Evolutionary conservation across 208 protist genomes (phyloP).

Genomic region (Acanthamoeba culbertsoni): DNA sequence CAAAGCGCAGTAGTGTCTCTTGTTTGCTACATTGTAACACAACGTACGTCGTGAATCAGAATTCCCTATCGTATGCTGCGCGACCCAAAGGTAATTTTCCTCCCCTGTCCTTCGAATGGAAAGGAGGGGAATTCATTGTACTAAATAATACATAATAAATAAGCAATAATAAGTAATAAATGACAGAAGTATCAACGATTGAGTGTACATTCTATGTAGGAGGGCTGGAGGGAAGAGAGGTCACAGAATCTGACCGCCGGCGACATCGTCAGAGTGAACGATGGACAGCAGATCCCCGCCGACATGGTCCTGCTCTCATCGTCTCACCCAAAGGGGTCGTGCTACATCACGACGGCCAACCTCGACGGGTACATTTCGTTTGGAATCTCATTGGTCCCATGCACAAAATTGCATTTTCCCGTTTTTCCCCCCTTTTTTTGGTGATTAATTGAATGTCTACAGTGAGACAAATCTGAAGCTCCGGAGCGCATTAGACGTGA

Average conservation of each 20-base stretch:
- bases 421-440: neutral
- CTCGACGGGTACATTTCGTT: slow-evolving; percentile 83
- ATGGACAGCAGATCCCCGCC: slow-evolving; percentile 89
- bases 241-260: slow-evolving; percentile 18
- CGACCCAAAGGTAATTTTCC: neutral
- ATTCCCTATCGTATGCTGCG: neutral
- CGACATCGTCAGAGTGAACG: slow-evolving; percentile 6
- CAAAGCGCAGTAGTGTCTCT: no score
- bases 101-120: no score
- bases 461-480: slow-evolving; percentile 51
- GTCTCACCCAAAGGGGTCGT: slow-evolving; percentile 75
- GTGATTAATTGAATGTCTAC: neutral
- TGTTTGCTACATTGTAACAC: no score
- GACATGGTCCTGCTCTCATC: slow-evolving; percentile 88
- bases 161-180: no score
- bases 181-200: no score
- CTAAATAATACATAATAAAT: no score
- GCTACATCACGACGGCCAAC: slow-evolving; percentile 92
- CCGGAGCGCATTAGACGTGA: neutral
- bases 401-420: no score
- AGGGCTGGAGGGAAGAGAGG: neutral
- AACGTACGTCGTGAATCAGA: no score
- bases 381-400: no score
- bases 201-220: neutral
- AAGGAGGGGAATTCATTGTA: no score